These are phyloP conservation scores for Ogataea philodendri DNA, from an alignment of 805 yeast genomes.

Conservation along the genomic window DNA sequence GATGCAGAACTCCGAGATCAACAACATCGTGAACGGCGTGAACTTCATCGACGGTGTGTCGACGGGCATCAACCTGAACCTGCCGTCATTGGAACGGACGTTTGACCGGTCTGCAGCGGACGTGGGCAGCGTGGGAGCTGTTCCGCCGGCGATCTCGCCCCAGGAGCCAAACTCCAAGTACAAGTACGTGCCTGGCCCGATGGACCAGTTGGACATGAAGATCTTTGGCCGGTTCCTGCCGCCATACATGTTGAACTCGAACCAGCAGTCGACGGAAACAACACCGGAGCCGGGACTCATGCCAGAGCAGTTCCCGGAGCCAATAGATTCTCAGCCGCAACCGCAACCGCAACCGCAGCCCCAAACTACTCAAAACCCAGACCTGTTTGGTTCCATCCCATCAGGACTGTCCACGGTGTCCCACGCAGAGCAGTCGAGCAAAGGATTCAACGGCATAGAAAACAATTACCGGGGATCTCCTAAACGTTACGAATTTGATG, in stretches of 20 bases:
- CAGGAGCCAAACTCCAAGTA: conserved; percentile 13
- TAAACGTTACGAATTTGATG: conserved; percentile 28
- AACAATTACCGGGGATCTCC: conserved; percentile 22
- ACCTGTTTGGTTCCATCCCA: conserved; percentile 29
- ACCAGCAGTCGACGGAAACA: conserved; percentile 13
- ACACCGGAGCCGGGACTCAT: conserved; percentile 16
- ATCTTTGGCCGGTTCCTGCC: conserved; percentile 82
- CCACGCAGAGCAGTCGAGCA: conserved; percentile 29
- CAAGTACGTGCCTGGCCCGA: conserved; percentile 72
- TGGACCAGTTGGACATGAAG: conserved; percentile 82
- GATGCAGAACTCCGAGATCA: conserved; percentile 22
- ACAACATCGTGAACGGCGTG: conserved; percentile 32
- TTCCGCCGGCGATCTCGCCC: neutral
- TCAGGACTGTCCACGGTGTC: conserved; percentile 34
- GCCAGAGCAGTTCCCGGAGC: conserved; percentile 5
- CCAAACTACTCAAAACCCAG: conserved; percentile 7
- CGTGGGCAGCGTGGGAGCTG: no score
- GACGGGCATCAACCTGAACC: conserved; percentile 33
- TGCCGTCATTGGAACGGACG: conserved; percentile 11
- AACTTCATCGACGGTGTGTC: conserved; percentile 36
- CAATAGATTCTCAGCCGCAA: no score
- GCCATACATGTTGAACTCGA: conserved; percentile 68
- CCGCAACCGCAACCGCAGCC: conserved; percentile 4
- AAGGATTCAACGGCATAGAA: conserved; percentile 29
- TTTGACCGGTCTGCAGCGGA: no score